Conservation (phyloP, 2,329 filamentous ascomycete genomes). For the Shiraia bambusicola region DNA sequence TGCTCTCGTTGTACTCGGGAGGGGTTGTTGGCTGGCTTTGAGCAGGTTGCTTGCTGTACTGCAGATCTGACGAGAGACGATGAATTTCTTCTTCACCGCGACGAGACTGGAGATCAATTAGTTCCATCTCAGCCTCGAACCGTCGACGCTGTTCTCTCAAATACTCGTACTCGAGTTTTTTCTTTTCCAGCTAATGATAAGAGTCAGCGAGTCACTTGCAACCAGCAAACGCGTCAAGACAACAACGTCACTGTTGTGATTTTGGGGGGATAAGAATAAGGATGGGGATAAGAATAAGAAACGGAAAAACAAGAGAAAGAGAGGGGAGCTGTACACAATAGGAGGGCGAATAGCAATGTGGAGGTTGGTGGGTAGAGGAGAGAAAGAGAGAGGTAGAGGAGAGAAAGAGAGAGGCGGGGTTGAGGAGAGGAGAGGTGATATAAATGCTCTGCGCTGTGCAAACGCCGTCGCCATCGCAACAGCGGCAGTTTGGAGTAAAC, state of each 20-base stretch:
- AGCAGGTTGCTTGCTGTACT: slow-evolving; percentile 58
- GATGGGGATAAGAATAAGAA: slow-evolving; percentile 15
- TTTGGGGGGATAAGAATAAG: slow-evolving; percentile 16
- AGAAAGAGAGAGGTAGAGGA: slow-evolving; percentile 4
- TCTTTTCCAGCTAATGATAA: slow-evolving; percentile 76
- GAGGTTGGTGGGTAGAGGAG: neutral
- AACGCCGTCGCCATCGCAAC: slow-evolving; percentile 9
- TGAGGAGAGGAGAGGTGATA: slow-evolving; percentile 9
- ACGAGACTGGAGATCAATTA: slow-evolving; percentile 81
- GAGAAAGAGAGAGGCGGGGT: slow-evolving; percentile 6
- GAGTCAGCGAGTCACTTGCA: slow-evolving; percentile 30
- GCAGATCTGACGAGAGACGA: slow-evolving; percentile 78
- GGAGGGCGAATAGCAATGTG: neutral
- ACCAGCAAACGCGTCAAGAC: slow-evolving; percentile 15
- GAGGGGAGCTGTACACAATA: neutral
- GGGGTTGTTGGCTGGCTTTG: slow-evolving; percentile 96
- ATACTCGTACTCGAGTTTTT: slow-evolving; percentile 87
- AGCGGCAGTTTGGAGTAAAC: slow-evolving; percentile 9
- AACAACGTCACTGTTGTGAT: slow-evolving; percentile 16
- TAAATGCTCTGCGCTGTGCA: slow-evolving; percentile 8
- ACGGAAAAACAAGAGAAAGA: no score
- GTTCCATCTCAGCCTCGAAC: slow-evolving; percentile 90
- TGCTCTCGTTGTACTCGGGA: slow-evolving; percentile 82
- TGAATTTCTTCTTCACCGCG: slow-evolving; percentile 81
- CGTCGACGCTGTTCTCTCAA: slow-evolving; percentile 84